These are phyloP conservation scores for Cryptosporidium sp. DNA, from an alignment of 169 alveolate species.

Conservation along the genomic window DNA sequence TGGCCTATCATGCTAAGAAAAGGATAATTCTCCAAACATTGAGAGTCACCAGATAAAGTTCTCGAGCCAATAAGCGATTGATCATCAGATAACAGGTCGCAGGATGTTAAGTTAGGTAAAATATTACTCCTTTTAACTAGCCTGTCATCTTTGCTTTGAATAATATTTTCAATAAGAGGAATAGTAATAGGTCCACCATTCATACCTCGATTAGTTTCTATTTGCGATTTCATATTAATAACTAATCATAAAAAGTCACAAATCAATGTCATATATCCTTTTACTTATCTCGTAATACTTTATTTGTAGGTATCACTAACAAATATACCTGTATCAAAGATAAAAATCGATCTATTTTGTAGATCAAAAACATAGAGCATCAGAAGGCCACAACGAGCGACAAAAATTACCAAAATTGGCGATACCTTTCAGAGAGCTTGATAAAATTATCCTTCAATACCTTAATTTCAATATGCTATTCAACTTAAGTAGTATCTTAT, in stretches of 20 bases:
- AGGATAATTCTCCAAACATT: conserved; percentile 43
- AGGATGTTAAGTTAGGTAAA: conserved; percentile 22
- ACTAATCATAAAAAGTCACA: neutral
- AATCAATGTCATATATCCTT: neutral
- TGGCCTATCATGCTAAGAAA: conserved; percentile 13
- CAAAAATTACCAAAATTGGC: neutral
- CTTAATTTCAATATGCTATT: neutral
- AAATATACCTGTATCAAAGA: conserved; percentile 50
- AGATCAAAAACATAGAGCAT: conserved; percentile 14
- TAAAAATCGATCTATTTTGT: neutral
- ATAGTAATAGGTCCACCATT: neutral
- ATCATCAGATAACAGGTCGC: conserved; percentile 59
- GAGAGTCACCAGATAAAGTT: conserved; percentile 68
- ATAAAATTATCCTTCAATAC: neutral
- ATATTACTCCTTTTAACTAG: conserved; percentile 56
- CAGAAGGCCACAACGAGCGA: neutral
- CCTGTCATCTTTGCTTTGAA: conserved; percentile 31
- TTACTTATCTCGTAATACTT: neutral
- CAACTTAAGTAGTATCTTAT: conserved; percentile 10
- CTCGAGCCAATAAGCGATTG: conserved; percentile 59
- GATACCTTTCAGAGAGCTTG: conserved; percentile 1
- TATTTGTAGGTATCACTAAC: conserved; percentile 8
- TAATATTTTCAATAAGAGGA: conserved; percentile 21
- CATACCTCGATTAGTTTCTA: conserved; percentile 30
- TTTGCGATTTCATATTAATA: conserved; percentile 55